phyloP scores from a whole-genome alignment of 192 early-diverging fungal species.

The Coemansia javaensis region DNA sequence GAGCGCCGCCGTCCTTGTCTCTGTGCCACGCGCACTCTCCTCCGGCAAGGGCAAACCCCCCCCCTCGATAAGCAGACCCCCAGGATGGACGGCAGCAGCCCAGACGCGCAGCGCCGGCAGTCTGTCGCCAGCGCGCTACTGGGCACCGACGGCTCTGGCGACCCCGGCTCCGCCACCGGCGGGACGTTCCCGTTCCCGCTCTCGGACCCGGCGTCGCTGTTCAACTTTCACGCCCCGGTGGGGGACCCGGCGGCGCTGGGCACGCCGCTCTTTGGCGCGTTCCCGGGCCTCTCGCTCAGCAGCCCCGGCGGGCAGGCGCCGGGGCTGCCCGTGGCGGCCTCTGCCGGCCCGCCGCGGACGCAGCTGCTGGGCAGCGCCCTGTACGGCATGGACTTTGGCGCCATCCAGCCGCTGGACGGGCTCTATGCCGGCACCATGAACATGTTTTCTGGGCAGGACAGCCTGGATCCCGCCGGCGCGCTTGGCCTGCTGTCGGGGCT shows the following conservation, averaged over 20 bases:
- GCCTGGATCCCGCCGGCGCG: background rate
- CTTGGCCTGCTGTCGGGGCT: constrained; percentile 1
- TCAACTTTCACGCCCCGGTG: constrained; percentile 46
- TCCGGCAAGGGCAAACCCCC: too few relatives aligned
- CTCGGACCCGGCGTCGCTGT: constrained; percentile 42
- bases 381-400: constrained; percentile 38
- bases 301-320: background rate
- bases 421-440: constrained; percentile 17
- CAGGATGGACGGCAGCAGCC: too few relatives aligned
- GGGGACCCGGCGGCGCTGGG: constrained; percentile 11
- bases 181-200: constrained; percentile 47
- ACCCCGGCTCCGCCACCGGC: background rate
- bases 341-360: constrained; percentile 7
- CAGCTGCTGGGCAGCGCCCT: constrained; percentile 27
- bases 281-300: background rate
- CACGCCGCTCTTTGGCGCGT: background rate
- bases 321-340: too few relatives aligned
- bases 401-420: constrained; percentile 44
- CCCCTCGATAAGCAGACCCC: too few relatives aligned
- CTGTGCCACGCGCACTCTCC: too few relatives aligned
- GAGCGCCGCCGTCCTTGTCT: too few relatives aligned
- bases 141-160: constrained; percentile 12
- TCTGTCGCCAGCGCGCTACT: constrained; percentile 1
- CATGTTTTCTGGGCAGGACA: background rate
- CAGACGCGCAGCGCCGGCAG: background rate